These are phyloP conservation scores for Exophiala calicioides DNA, from an alignment of 2,329 filamentous ascomycete genomes.

Conservation along the genomic window DNA sequence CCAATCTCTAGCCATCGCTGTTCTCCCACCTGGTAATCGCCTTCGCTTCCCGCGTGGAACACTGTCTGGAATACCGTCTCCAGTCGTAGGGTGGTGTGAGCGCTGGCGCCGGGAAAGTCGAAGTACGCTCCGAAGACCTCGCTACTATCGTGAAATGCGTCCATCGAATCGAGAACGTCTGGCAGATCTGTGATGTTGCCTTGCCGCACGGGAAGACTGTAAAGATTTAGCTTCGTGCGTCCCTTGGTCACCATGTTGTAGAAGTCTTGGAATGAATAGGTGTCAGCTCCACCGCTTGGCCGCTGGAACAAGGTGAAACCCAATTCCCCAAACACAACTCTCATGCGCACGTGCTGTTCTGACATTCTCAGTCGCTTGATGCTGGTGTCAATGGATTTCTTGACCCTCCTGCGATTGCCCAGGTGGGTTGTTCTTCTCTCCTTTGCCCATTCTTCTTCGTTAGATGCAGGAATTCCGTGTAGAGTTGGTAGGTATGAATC, in stretches of 20 bases:
- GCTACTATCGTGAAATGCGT: slow-evolving; percentile 31
- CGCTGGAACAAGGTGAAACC: slow-evolving; percentile 40
- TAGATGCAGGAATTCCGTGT: slow-evolving; percentile 25
- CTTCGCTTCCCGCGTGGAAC: slow-evolving; percentile 13
- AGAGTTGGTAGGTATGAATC: slow-evolving; percentile 27
- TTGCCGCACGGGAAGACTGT: slow-evolving; percentile 19
- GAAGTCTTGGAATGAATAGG: slow-evolving; percentile 43
- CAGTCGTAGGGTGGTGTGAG: slow-evolving; percentile 36
- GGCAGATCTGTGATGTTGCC: slow-evolving; percentile 32
- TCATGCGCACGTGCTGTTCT: slow-evolving; percentile 42
- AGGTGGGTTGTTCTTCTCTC: slow-evolving; percentile 30
- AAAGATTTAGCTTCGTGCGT: slow-evolving; percentile 38
- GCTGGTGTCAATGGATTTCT: slow-evolving; percentile 35
- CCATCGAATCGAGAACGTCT: slow-evolving; percentile 33
- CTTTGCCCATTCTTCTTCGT: slow-evolving; percentile 29
- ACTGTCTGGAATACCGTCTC: slow-evolving; percentile 37
- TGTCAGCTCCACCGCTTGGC: slow-evolving; percentile 31
- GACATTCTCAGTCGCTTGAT: slow-evolving; percentile 37
- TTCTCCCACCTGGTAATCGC: slow-evolving; percentile 20
- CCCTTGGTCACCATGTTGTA: slow-evolving; percentile 42
- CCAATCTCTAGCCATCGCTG: slow-evolving; percentile 27
- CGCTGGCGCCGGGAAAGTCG: slow-evolving; percentile 39
- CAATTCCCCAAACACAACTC: slow-evolving; percentile 46
- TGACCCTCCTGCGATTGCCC: slow-evolving; percentile 37
- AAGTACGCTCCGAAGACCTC: slow-evolving; percentile 44